These are phyloP conservation scores for Schizochytrium sp. DNA, from an alignment of 108 stramenopile genomes.

Conservation along the genomic window DNA sequence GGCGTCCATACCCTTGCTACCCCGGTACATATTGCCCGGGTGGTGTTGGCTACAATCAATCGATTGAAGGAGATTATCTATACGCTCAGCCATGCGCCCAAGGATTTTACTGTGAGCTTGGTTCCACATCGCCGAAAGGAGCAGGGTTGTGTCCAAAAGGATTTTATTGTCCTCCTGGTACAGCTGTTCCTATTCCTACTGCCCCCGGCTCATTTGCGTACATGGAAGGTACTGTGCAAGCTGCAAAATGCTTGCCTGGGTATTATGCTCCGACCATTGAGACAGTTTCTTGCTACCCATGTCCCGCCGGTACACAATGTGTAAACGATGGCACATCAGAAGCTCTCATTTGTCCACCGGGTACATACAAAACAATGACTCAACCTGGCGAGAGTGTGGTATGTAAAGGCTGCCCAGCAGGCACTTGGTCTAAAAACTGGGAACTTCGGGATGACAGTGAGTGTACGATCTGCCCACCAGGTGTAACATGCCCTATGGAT, in stretches of 20 bases:
- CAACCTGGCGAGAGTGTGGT: constrained; percentile 64
- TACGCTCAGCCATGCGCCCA: constrained; percentile 78
- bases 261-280: constrained; percentile 84
- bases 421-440: constrained; percentile 90
- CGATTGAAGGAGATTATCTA: constrained; percentile 67
- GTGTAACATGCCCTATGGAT: constrained; percentile 82
- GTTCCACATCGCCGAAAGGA: constrained; percentile 69
- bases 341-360: constrained; percentile 75
- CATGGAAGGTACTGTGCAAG: constrained; percentile 78
- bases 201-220: constrained; percentile 81
- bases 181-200: constrained; percentile 83
- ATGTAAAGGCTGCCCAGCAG: constrained; percentile 74
- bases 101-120: constrained; percentile 80
- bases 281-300: constrained; percentile 81
- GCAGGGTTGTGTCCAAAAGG: constrained; percentile 77
- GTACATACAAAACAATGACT: constrained; percentile 72
- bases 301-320: constrained; percentile 83
- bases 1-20: constrained; percentile 79
- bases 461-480: constrained; percentile 83
- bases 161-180: constrained; percentile 80
- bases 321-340: constrained; percentile 74
- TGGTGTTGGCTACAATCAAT: constrained; percentile 71
- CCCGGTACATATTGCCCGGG: constrained; percentile 79
- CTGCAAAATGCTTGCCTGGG: constrained; percentile 80
- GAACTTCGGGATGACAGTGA: constrained; percentile 83